These are phyloP conservation scores for Hortiboletus campestris DNA, from an alignment of 768 basidiomycete genomes.

Conservation along the genomic window DNA sequence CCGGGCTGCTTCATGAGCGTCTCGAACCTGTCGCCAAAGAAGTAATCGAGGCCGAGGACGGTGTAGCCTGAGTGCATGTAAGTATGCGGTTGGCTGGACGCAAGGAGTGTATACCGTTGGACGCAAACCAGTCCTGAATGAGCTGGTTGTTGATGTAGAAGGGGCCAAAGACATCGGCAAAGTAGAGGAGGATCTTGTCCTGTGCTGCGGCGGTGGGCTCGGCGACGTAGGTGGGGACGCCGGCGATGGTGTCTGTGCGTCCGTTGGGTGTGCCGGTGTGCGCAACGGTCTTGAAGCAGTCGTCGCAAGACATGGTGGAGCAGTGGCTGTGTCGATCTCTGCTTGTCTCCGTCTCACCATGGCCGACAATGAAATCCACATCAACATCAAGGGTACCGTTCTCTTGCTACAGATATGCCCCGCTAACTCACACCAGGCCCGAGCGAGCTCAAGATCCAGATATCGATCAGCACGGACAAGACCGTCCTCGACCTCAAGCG, in stretches of 20 bases:
- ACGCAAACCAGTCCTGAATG: constrained; percentile 63
- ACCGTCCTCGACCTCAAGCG: constrained; percentile 90
- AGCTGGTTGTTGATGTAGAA: constrained; percentile 58
- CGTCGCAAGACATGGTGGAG: constrained; percentile 45
- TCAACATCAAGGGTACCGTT: constrained; percentile 64
- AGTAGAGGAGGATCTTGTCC: constrained; percentile 52
- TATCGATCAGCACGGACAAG: constrained; percentile 78
- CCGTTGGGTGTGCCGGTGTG: constrained; percentile 48
- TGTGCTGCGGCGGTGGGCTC: constrained; percentile 37
- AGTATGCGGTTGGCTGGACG: not conserved
- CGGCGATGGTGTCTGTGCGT: constrained; percentile 35
- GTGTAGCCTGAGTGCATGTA: constrained; percentile 43
- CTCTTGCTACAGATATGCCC: too few relatives aligned
- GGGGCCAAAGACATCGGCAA: constrained; percentile 59
- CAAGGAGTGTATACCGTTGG: constrained; percentile 41
- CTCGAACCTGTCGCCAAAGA: constrained; percentile 56
- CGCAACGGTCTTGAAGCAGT: constrained; percentile 52
- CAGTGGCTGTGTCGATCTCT: constrained; percentile 11
- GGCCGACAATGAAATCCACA: constrained; percentile 59
- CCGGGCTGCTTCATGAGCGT: constrained; percentile 36
- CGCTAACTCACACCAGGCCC: constrained; percentile 51
- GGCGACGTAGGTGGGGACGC: constrained; percentile 53
- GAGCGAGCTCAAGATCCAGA: constrained; percentile 88
- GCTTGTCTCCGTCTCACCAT: constrained; percentile 37
- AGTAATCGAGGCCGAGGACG: constrained; percentile 62